These are phyloP conservation scores for Prunus salicina DNA, from an alignment of 306 rosid genomes.

Conservation along the genomic window DNA sequence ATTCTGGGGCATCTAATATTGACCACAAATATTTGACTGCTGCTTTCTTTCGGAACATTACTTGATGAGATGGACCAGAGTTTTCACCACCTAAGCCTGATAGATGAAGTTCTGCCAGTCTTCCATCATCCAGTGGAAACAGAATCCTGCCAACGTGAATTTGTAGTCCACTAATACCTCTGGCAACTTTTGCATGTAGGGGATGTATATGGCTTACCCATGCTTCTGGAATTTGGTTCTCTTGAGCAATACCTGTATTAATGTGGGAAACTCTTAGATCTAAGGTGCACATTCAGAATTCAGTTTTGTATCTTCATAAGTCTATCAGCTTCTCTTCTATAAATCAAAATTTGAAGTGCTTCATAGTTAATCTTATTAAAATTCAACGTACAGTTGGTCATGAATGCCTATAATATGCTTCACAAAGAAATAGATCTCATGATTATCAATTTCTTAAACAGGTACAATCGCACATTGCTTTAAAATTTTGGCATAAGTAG, in stretches of 20 bases:
- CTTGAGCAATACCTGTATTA: slow-evolving; percentile 48
- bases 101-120: slow-evolving; percentile 80
- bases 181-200: slow-evolving; percentile 70
- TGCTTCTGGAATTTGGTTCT: slow-evolving; percentile 41
- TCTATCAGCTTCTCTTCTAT: not conserved
- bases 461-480: not conserved
- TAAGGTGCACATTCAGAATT: not conserved
- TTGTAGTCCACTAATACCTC: slow-evolving; percentile 68
- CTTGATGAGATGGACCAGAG: slow-evolving; percentile 58
- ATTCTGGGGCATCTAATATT: slow-evolving; percentile 71
- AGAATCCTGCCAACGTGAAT: slow-evolving; percentile 65
- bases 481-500: not conserved
- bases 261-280: not conserved
- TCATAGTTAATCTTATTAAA: too few species aligned
- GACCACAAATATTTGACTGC: slow-evolving; percentile 68
- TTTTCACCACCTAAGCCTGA: slow-evolving; percentile 76
- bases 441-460: not conserved
- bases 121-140: slow-evolving; percentile 72
- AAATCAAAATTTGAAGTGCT: not conserved
- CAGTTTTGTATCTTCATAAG: not conserved
- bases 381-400: not conserved
- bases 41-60: slow-evolving; percentile 47
- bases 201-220: slow-evolving; percentile 84
- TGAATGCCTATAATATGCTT: not conserved
- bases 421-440: not conserved